A percentile compares a stretch with the other conserved stretches of the same genome.
These are phyloP conservation scores for Paracorniculantispora psalliotae DNA, from an alignment of 2,329 filamentous ascomycete genomes.

Conservation along the genomic window DNA sequence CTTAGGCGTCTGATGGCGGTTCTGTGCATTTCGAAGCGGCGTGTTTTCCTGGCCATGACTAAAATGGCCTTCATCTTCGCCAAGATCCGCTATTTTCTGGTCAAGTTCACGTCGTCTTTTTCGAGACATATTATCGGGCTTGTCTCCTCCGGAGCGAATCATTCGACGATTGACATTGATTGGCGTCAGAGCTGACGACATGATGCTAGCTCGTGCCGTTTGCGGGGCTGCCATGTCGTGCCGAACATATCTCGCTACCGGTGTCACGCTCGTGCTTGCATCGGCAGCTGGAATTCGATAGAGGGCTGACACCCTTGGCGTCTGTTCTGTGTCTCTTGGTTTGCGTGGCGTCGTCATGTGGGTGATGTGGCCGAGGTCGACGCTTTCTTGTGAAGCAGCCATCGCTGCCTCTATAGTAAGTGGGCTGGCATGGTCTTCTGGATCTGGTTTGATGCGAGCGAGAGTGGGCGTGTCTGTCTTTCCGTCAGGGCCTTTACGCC, in stretches of 20 bases:
- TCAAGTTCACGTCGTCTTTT: slow-evolving; percentile 26
- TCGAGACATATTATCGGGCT: slow-evolving; percentile 13
- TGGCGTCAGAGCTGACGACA: slow-evolving; percentile 31
- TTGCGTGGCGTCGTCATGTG: slow-evolving; percentile 34
- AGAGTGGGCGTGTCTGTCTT: slow-evolving; percentile 21
- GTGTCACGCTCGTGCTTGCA: slow-evolving; percentile 6
- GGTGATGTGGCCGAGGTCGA: slow-evolving; percentile 46
- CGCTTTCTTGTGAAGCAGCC: slow-evolving; percentile 45
- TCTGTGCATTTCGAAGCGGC: slow-evolving; percentile 7
- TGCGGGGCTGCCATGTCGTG: slow-evolving; percentile 17
- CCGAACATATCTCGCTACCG: slow-evolving; percentile 19
- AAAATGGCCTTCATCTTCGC: slow-evolving; percentile 46
- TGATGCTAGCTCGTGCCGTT: slow-evolving; percentile 16
- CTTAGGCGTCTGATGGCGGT: slow-evolving; percentile 15
- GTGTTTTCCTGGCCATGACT: slow-evolving; percentile 17
- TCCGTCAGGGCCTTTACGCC: slow-evolving; percentile 35
- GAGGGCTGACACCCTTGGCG: slow-evolving; percentile 11
- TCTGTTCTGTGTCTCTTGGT: slow-evolving; percentile 23
- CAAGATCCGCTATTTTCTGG: slow-evolving; percentile 37
- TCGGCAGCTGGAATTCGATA: not conserved
- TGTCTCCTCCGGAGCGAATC: slow-evolving; percentile 20
- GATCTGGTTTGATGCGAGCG: slow-evolving; percentile 40
- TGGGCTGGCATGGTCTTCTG: slow-evolving; percentile 25
- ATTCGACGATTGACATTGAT: slow-evolving; percentile 31
- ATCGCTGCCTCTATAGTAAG: slow-evolving; percentile 17